These are phyloP conservation scores for Penicillium daleae DNA, from an alignment of 495 filamentous ascomycete species.

Conservation along the genomic window DNA sequence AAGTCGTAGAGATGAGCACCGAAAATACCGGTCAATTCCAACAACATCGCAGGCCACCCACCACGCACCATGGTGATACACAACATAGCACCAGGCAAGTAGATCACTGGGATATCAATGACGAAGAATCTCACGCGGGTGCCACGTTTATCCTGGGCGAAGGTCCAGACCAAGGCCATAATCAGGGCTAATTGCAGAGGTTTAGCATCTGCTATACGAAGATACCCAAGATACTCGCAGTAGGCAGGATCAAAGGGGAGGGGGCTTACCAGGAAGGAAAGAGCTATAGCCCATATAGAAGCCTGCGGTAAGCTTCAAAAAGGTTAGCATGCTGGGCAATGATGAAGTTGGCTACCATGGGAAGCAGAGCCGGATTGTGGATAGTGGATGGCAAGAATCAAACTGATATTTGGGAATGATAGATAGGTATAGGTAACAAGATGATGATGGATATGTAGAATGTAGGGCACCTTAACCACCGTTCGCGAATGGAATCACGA, in stretches of 20 bases:
- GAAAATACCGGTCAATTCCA: constrained; percentile 69
- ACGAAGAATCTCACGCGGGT: constrained; percentile 71
- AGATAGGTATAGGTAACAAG: constrained; percentile 25
- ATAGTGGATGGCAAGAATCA: constrained; percentile 14
- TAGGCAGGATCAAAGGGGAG: constrained; percentile 10
- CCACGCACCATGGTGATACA: constrained; percentile 64
- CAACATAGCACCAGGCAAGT: constrained; percentile 77
- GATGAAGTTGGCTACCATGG: constrained; percentile 26
- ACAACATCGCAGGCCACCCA: constrained; percentile 49
- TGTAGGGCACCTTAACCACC: constrained; percentile 93
- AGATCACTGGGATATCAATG: constrained; percentile 73
- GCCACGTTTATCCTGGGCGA: constrained; percentile 78
- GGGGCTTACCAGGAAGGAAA: constrained; percentile 58
- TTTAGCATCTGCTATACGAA: constrained; percentile 28
- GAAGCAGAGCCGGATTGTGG: constrained; percentile 7
- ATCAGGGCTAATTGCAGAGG: constrained; percentile 61
- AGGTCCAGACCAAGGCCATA: constrained; percentile 79
- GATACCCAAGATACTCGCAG: constrained; percentile 1
- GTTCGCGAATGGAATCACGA: constrained; percentile 63
- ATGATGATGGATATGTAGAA: constrained; percentile 40
- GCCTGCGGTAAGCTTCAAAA: constrained; percentile 52
- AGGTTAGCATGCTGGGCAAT: constrained; percentile 27
- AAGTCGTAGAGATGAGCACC: constrained; percentile 89
- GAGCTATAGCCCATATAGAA: constrained; percentile 51
- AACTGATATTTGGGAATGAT: constrained; percentile 32